Evolutionary conservation across 1,284 basidiomycete species (phyloP).

Genomic region (Ceratobasidium theobromae): DNA sequence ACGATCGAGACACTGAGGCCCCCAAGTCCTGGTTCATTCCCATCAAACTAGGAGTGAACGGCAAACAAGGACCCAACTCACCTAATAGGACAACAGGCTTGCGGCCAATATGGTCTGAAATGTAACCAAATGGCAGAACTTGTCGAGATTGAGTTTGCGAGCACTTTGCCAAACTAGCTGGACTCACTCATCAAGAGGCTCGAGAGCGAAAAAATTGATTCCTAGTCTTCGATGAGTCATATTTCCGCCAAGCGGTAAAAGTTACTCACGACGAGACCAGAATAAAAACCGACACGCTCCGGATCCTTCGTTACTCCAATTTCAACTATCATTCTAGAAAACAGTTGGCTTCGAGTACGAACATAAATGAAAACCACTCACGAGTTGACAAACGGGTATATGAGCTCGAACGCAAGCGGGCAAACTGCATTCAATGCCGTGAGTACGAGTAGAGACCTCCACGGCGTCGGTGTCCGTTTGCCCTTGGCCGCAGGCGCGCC

Average conservation of each 20-base stretch:
- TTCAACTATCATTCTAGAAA: constrained; percentile 34
- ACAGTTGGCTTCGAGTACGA: neutral
- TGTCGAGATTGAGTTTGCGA: no score
- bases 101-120: constrained; percentile 33
- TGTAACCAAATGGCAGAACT: constrained; percentile 22
- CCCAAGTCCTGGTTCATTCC: constrained; percentile 19
- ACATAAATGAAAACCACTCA: neutral
- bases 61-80: no score
- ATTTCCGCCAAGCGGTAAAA: no score
- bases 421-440: no score
- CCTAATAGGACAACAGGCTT: constrained; percentile 34
- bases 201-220: no score
- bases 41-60: no score
- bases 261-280: constrained; percentile 33
- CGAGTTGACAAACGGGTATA: constrained; percentile 7
- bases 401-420: neutral
- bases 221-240: no score
- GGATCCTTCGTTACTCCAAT: constrained; percentile 30
- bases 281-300: constrained; percentile 34
- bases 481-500: neutral
- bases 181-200: no score
- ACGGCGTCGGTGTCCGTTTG: constrained; percentile 6
- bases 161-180: no score
- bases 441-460: neutral
- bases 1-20: constrained; percentile 31